Evolutionary conservation across 2,329 filamentous ascomycete genomes (phyloP), one percentile per base, ranked within the genome.

Genomic region (Stemphylium beticola): DNA sequence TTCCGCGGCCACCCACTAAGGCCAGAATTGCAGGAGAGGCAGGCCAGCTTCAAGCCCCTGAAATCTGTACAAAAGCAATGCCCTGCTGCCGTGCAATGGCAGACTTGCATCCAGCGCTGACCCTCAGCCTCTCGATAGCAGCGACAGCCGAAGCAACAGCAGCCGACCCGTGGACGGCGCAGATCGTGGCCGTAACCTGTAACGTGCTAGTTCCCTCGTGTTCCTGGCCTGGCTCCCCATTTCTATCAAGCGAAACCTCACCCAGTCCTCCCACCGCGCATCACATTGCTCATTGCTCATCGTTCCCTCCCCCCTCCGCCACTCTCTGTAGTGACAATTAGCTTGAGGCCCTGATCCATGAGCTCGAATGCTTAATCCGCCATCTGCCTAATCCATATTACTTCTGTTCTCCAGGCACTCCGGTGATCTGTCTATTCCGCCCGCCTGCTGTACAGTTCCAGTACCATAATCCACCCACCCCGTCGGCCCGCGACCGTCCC

Each of bases 381-480:
- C 60, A 60, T 59, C 60, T 61, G 67, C 63, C 50, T 73, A 74
- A 74, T 74, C 72, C 42, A 43, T 65, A 64, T 71, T 72, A 67
- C 64, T 74, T 74, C 60, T 58, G 46, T 72, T 73, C 72, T 74
- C 73, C 73, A 74, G 67, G 60, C 66, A 60, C 66, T 50, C 50
- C 47, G 42, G 65, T 65, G 67, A 63, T 68, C 67, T 75, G 72
- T 75, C 68, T 75, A 75, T 75, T 75, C 63, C 62, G 57, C 55
- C 67, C 60, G 61, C 57, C 61, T 61, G 62, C 67, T 67, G 65
- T 54, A 53, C 50, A 38, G 50, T 22, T 36, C 36, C 57, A 62
- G 62, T 68, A 65, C 61, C 67, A 62, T 72, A 73, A 69, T 73
- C 67, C 54, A 51, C 26, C 49, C 51, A 29, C 49, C 53, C 61